Evolutionary conservation across 1,139 yeast species (phyloP).

Genomic region (Scheffersomyces parashehatae): DNA sequence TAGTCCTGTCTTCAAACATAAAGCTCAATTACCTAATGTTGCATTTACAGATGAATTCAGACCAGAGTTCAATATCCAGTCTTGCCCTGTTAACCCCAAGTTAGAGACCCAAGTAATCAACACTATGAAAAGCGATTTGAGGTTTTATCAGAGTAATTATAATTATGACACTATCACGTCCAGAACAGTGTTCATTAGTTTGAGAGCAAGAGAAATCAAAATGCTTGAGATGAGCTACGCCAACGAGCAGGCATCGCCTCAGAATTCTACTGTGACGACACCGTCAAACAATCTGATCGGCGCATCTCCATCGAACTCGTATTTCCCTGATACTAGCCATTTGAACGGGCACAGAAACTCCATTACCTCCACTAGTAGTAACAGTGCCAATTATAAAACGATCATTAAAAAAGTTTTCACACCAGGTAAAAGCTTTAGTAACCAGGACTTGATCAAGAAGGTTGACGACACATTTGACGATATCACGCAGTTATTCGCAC

Average conservation of each 20-base stretch:
- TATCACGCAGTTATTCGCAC: slow-evolving; percentile 24
- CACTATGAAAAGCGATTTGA: slow-evolving; percentile 58
- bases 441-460: slow-evolving; percentile 24
- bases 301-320: background rate
- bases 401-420: slow-evolving; percentile 38
- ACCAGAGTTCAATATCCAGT: slow-evolving; percentile 51
- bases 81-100: slow-evolving; percentile 51
- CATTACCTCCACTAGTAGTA: background rate
- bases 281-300: background rate
- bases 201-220: slow-evolving; percentile 60
- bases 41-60: slow-evolving; percentile 55
- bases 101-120: slow-evolving; percentile 51
- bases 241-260: slow-evolving; percentile 2
- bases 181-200: slow-evolving; percentile 44
- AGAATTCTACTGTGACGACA: background rate
- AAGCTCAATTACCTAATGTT: slow-evolving; percentile 32
- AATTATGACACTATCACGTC: slow-evolving; percentile 33
- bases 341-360: background rate
- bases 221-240: slow-evolving; percentile 42
- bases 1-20: slow-evolving; percentile 7
- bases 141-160: slow-evolving; percentile 42
- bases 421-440: slow-evolving; percentile 35
- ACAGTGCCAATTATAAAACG: slow-evolving; percentile 32
- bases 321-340: background rate
- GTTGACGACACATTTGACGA: slow-evolving; percentile 28